Percentiles rank a stretch among this genome's conserved stretches.
Conservation (phyloP, 805 yeast species). For the Clavispora carvajalis region DNA sequence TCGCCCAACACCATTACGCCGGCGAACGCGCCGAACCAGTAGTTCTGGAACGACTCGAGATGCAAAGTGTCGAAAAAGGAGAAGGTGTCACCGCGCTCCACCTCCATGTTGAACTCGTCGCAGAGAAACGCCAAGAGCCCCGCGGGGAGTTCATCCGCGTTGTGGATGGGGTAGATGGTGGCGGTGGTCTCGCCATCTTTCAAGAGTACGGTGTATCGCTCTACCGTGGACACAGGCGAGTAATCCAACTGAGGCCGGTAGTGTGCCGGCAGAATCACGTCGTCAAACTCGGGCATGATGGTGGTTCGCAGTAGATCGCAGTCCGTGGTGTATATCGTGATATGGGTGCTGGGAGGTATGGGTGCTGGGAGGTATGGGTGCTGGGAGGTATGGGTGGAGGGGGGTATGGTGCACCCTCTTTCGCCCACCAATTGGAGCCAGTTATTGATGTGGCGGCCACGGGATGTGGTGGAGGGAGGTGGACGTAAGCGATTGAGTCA, state of each 20-base stretch:
- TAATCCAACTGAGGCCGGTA: conserved; percentile 40
- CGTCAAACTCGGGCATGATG: conserved; percentile 48
- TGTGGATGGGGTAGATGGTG: conserved; percentile 80
- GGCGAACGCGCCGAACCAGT: conserved; percentile 85
- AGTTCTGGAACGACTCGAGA: conserved; percentile 69
- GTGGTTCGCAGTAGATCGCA: conserved; percentile 29
- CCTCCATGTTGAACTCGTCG: conserved; percentile 91
- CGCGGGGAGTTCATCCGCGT: conserved; percentile 64
- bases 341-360: conserved; percentile 3
- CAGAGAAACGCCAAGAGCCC: conserved; percentile 75
- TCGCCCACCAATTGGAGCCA: too few species aligned
- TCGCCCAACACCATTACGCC: conserved; percentile 82
- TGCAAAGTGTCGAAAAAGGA: conserved; percentile 80
- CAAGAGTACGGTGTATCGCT: conserved; percentile 69
- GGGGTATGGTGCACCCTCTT: too few species aligned
- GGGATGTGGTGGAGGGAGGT: too few species aligned
- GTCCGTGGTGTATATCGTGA: conserved; percentile 23
- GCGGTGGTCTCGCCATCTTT: conserved; percentile 91
- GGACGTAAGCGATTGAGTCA: too few species aligned
- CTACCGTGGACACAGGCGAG: conserved; percentile 34
- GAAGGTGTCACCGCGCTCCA: conserved; percentile 80
- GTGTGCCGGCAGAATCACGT: conserved; percentile 42
- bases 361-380: too few species aligned
- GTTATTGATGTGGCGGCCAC: too few species aligned
- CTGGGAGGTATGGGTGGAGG: too few species aligned